phyloP scores from a whole-genome alignment of 2,329 filamentous ascomycete genomes.

The Thelonectria blattea region DNA sequence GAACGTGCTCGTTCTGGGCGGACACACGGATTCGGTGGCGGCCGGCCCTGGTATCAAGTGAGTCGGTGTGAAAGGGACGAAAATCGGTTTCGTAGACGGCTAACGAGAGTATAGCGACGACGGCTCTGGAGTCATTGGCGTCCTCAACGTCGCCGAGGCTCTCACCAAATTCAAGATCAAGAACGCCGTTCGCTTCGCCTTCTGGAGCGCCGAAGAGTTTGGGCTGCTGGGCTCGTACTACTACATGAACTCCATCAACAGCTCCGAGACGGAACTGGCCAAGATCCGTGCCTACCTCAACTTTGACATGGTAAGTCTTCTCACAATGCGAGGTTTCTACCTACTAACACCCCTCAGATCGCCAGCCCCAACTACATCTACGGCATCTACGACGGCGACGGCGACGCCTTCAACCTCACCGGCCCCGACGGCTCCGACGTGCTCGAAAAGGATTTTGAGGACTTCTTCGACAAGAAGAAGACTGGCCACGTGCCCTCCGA shows the following conservation, averaged over 20 bases:
- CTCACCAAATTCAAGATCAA: constrained; percentile 52
- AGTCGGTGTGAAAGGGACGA: constrained; percentile 21
- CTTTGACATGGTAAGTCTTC: constrained; percentile 57
- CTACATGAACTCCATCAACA: constrained; percentile 52
- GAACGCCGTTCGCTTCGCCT: constrained; percentile 57
- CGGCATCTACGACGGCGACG: constrained; percentile 65
- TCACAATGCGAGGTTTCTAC: no score
- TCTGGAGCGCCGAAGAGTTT: constrained; percentile 60
- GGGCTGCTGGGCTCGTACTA: constrained; percentile 56
- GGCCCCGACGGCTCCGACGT: constrained; percentile 64
- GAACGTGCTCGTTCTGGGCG: constrained; percentile 56
- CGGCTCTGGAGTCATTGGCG: constrained; percentile 58
- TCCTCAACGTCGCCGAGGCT: constrained; percentile 53
- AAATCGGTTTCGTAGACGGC: background rate
- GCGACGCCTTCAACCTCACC: constrained; percentile 63
- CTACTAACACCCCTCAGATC: constrained; percentile 38
- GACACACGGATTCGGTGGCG: constrained; percentile 55
- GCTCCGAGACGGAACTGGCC: constrained; percentile 51
- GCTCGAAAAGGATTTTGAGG: constrained; percentile 63
- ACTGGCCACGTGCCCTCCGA: constrained; percentile 63
- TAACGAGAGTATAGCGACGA: constrained; percentile 51
- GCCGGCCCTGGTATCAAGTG: constrained; percentile 64
- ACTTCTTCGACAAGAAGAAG: constrained; percentile 56
- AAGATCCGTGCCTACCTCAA: constrained; percentile 62
- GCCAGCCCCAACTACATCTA: constrained; percentile 57